A percentile compares a stretch with the other conserved stretches of the same genome.
These are phyloP conservation scores for Thecamonas trahens DNA, from an alignment of 78 protist species.

Conservation along the genomic window DNA sequence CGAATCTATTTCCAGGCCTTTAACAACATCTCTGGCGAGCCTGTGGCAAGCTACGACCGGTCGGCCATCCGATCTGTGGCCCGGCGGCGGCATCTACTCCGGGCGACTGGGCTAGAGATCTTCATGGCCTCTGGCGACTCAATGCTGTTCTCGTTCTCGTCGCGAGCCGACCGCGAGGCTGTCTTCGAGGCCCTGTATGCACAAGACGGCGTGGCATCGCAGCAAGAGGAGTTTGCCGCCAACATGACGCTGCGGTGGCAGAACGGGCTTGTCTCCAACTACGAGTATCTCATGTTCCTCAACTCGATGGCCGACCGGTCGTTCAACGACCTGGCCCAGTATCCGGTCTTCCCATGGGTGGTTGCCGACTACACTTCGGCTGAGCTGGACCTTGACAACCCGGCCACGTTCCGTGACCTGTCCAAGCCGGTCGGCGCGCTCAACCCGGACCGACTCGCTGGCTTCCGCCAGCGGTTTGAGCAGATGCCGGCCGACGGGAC, in stretches of 20 bases:
- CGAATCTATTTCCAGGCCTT: conserved; percentile 74
- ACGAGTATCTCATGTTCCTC: conserved; percentile 76
- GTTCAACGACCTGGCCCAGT: conserved; percentile 76
- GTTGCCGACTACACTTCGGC: conserved; percentile 35
- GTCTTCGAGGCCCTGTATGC: conserved; percentile 17
- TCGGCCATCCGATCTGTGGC: conserved; percentile 17
- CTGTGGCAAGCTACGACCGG: conserved; percentile 41
- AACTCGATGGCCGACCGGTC: conserved; percentile 79
- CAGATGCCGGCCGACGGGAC: too few species aligned
- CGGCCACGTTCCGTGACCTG: conserved; percentile 67
- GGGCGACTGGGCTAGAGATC: conserved; percentile 36
- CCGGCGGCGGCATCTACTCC: conserved; percentile 45
- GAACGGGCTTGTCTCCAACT: conserved; percentile 66
- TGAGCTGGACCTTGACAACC: conserved; percentile 24
- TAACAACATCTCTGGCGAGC: conserved; percentile 44
- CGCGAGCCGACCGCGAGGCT: conserved; percentile 5
- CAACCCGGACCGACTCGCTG: conserved; percentile 52
- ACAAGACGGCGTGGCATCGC: neutral
- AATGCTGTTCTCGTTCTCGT: conserved; percentile 1
- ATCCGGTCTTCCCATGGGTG: conserved; percentile 82
- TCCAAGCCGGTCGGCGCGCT: conserved; percentile 88
- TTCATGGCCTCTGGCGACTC: neutral
- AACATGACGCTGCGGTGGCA: conserved; percentile 63
- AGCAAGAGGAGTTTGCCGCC: too few species aligned
- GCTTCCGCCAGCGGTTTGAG: conserved; percentile 20